phyloP scores from a whole-genome alignment of 352 stramenopile genomes.

The Blastocystis sp. region DNA sequence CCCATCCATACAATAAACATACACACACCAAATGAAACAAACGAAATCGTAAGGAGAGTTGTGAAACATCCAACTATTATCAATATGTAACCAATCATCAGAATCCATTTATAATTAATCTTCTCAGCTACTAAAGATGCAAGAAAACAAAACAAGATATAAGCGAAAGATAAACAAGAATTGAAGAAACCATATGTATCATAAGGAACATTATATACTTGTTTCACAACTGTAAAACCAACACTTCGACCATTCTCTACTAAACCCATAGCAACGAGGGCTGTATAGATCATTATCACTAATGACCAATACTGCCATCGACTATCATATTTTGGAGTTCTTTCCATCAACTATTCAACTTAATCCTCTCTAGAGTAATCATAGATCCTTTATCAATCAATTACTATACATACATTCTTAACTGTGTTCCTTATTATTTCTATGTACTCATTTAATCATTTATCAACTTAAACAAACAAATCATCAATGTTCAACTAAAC shows the following conservation, averaged over 20 bases:
- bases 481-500: not conserved
- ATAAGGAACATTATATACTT: not conserved
- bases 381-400: too few species aligned
- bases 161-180: not conserved
- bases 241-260: slow-evolving; percentile 14
- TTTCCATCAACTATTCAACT: too few species aligned
- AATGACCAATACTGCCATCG: not conserved
- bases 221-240: not conserved
- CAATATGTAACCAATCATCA: not conserved
- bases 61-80: not conserved
- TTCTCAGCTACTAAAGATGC: not conserved
- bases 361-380: too few species aligned
- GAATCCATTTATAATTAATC: not conserved
- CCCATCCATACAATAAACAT: slow-evolving; percentile 10
- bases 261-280: not conserved
- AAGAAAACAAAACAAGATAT: not conserved
- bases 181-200: slow-evolving; percentile 6
- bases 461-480: too few species aligned
- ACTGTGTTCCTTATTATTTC: too few species aligned
- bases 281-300: not conserved
- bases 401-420: too few species aligned
- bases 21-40: not conserved
- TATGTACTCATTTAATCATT: too few species aligned
- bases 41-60: not conserved
- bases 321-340: too few species aligned